phyloP scores from a whole-genome alignment of 2,329 filamentous ascomycete species.

The Monilinia fructigena region DNA sequence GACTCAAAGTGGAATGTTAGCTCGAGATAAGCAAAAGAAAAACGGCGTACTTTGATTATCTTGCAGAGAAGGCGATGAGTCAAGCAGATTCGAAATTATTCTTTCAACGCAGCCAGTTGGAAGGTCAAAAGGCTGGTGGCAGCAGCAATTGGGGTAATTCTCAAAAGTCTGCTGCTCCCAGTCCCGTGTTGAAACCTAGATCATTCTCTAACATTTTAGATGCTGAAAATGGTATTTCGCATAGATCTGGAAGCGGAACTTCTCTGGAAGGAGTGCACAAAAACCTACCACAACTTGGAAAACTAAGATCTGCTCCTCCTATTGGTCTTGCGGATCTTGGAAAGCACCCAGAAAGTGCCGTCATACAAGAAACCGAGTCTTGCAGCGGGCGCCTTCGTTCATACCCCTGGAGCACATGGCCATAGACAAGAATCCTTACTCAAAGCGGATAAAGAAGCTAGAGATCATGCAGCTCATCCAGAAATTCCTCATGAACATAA shows the following conservation, averaged over 20 bases:
- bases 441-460: conserved; percentile 37
- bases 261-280: conserved; percentile 34
- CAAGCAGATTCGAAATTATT: conserved; percentile 94
- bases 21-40: conserved; percentile 62
- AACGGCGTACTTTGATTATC: conserved; percentile 90
- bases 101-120: conserved; percentile 83
- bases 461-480: conserved; percentile 50
- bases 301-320: conserved; percentile 35
- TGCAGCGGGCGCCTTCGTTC: conserved; percentile 18
- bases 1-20: conserved; percentile 50
- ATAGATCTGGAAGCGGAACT: conserved; percentile 36
- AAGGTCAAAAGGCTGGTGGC: conserved; percentile 38
- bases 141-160: conserved; percentile 39
- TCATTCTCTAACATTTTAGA: conserved; percentile 33
- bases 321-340: conserved; percentile 36
- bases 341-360: conserved; percentile 38
- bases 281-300: conserved; percentile 20
- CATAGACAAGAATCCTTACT: conserved; percentile 34
- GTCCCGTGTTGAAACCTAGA: conserved; percentile 36
- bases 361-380: conserved; percentile 38
- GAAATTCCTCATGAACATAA: conserved; percentile 55
- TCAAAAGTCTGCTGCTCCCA: conserved; percentile 36
- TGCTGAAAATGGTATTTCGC: conserved; percentile 30
- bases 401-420: conserved; percentile 20
- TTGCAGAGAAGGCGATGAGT: conserved; percentile 90